Evolutionary conservation across 208 protist genomes (phyloP).

Genomic region (Crithidia sp.): DNA sequence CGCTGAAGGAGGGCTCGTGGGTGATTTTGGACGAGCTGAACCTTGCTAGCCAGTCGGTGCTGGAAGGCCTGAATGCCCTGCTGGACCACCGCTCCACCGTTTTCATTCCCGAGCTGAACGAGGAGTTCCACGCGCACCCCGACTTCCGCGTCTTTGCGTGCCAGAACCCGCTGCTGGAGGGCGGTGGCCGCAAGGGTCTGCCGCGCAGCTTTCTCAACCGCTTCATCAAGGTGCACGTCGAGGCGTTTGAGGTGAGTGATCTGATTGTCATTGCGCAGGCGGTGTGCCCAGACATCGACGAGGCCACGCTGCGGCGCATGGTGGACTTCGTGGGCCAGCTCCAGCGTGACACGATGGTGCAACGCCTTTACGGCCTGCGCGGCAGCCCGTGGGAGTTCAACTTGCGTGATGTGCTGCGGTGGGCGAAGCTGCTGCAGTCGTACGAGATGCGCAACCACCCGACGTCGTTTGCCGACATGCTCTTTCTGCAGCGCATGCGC

Average conservation of each 20-base stretch:
- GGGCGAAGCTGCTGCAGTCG: conserved; percentile 94
- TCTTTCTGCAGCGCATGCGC: conserved; percentile 91
- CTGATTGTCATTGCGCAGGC: conserved; percentile 86
- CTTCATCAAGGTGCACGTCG: conserved; percentile 98
- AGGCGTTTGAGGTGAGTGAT: conserved; percentile 87
- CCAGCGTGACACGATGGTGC: conserved; percentile 91
- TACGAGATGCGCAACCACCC: conserved; percentile 51
- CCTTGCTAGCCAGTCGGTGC: conserved; percentile 99
- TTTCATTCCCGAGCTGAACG: conserved; percentile 93
- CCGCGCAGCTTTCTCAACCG: conserved; percentile 99
- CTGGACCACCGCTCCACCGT: conserved; percentile 98
- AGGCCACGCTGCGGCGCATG: conserved; percentile 86
- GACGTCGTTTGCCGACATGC: conserved; percentile 71
- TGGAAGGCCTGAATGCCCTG: conserved; percentile 99
- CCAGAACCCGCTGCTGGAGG: conserved; percentile 98
- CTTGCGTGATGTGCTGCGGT: conserved; percentile 99
- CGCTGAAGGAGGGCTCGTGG: conserved; percentile 97
- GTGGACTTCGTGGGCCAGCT: conserved; percentile 95
- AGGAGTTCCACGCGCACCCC: conserved; percentile 83
- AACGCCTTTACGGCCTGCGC: conserved; percentile 75
- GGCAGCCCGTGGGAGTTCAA: conserved; percentile 99
- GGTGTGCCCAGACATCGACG: conserved; percentile 80
- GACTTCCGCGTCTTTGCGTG: conserved; percentile 99
- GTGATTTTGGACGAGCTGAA: conserved; percentile 99
- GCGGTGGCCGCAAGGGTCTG: conserved; percentile 99